A percentile compares a stretch with the other conserved stretches of the same genome.
Evolutionary conservation across 768 basidiomycete genomes (phyloP).

Genomic region (Tricholoma sp.): DNA sequence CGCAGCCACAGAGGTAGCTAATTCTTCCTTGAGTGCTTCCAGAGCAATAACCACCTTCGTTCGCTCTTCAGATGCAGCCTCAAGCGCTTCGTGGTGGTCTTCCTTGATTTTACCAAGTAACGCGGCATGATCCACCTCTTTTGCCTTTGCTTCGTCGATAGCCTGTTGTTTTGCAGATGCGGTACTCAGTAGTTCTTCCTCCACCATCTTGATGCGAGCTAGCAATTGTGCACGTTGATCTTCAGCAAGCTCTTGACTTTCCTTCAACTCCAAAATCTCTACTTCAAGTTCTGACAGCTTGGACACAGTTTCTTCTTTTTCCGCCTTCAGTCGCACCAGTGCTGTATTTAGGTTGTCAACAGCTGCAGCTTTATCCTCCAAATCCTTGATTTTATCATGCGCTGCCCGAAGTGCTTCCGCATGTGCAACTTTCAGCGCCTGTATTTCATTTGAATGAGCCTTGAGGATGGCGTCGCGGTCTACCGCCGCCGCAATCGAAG

Average conservation of each 20-base stretch:
- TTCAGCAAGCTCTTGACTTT: constrained; percentile 58
- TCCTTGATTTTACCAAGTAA: constrained; percentile 35
- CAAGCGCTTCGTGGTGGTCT: constrained; percentile 43
- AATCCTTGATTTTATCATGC: constrained; percentile 37
- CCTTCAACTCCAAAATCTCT: constrained; percentile 73
- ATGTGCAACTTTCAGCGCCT: constrained; percentile 47
- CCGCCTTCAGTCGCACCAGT: constrained; percentile 46
- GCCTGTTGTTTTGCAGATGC: constrained; percentile 43
- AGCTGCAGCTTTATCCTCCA: constrained; percentile 42
- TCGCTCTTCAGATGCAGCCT: constrained; percentile 39
- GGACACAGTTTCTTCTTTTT: constrained; percentile 65
- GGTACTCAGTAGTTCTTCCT: constrained; percentile 49
- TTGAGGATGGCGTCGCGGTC: constrained; percentile 61
- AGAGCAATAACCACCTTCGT: constrained; percentile 38
- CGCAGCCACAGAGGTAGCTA: constrained; percentile 37
- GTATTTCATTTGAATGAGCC: constrained; percentile 46
- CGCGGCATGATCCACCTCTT: constrained; percentile 40
- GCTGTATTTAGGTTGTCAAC: constrained; percentile 42
- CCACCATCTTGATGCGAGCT: constrained; percentile 42
- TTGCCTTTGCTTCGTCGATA: constrained; percentile 39
- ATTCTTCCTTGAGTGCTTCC: constrained; percentile 40
- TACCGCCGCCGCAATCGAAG: constrained; percentile 46
- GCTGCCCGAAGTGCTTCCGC: constrained; percentile 43
- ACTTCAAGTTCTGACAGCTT: constrained; percentile 80
- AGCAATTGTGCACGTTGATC: constrained; percentile 48